Conservation (phyloP, 768 basidiomycete genomes). For the Agrocybe praecox region DNA sequence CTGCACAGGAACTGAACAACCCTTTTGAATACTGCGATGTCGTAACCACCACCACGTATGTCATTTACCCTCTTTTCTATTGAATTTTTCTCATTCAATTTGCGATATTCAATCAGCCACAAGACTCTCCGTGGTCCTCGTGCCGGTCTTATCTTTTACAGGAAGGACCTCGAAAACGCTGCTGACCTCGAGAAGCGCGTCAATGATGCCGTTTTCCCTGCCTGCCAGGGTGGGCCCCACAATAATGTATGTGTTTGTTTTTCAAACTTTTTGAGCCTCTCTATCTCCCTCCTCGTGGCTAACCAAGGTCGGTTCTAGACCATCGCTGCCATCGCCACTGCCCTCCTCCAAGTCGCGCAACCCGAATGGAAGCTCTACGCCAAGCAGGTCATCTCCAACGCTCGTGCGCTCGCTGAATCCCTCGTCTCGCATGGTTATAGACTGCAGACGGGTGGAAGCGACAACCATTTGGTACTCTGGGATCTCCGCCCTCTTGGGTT, state of each 20-base stretch:
- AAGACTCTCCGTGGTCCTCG: slow-evolving; percentile 99
- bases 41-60: slow-evolving; percentile 93
- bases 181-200: slow-evolving; percentile 94
- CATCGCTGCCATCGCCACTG: slow-evolving; percentile 92
- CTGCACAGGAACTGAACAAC: slow-evolving; percentile 85
- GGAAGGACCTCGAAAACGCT: slow-evolving; percentile 81
- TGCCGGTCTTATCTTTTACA: slow-evolving; percentile 98
- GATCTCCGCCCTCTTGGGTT: slow-evolving; percentile 93
- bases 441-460: slow-evolving; percentile 95
- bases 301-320: slow-evolving; percentile 70
- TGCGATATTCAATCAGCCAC: slow-evolving; percentile 61
- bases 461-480: slow-evolving; percentile 98
- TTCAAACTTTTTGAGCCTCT: not conserved
- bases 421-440: slow-evolving; percentile 86
- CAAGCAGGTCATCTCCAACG: slow-evolving; percentile 92
- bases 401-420: slow-evolving; percentile 69
- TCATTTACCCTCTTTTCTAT: not conserved
- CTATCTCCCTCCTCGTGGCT: not conserved
- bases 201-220: slow-evolving; percentile 98
- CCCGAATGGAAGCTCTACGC: slow-evolving; percentile 93
- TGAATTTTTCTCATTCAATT: not conserved
- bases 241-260: slow-evolving; percentile 71
- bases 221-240: slow-evolving; percentile 99
- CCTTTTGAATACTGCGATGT: slow-evolving; percentile 98
- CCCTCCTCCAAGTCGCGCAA: slow-evolving; percentile 87